Percentiles rank a stretch among this genome's conserved stretches.
phyloP scores from a whole-genome alignment of 768 basidiomycete species.

The Ramaria rubella region DNA sequence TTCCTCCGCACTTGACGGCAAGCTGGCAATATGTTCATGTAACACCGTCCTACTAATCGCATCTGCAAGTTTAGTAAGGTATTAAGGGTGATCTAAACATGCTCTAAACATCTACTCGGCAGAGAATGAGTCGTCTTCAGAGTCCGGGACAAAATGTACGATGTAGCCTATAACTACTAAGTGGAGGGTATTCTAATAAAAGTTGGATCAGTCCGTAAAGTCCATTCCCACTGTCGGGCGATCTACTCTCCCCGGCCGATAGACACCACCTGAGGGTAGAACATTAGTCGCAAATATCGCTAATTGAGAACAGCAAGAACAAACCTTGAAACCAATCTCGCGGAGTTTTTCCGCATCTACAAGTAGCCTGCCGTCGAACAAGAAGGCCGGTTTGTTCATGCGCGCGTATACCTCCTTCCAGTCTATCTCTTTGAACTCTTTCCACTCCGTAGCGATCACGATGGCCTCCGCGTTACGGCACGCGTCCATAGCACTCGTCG shows the following conservation, averaged over 20 bases:
- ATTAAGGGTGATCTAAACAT: too few species aligned
- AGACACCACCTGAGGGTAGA: slow-evolving; percentile 4
- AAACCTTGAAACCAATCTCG: slow-evolving; percentile 84
- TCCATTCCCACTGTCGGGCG: background rate
- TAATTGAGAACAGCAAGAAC: slow-evolving; percentile 16
- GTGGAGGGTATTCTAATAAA: too few species aligned
- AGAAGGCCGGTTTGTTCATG: slow-evolving; percentile 98
- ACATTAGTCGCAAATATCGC: background rate
- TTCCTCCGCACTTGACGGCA: too few species aligned
- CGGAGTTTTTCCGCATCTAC: slow-evolving; percentile 74
- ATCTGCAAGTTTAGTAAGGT: too few species aligned
- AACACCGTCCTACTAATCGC: too few species aligned
- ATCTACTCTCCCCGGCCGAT: slow-evolving; percentile 6
- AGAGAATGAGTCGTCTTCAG: too few species aligned
- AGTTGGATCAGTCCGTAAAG: too few species aligned
- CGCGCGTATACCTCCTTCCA: slow-evolving; percentile 78
- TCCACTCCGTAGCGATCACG: slow-evolving; percentile 96
- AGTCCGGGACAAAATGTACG: too few species aligned
- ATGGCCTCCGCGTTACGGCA: slow-evolving; percentile 87
- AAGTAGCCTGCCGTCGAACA: slow-evolving; percentile 90
- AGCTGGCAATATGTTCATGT: too few species aligned
- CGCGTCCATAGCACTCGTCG: slow-evolving; percentile 72
- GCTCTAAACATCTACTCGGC: too few species aligned
- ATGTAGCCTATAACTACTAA: too few species aligned
- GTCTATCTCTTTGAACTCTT: slow-evolving; percentile 89